Percentiles rank a stretch among this genome's conserved stretches.
These are phyloP conservation scores for Candida sanyiensis DNA, from an alignment of 805 yeast genomes.

Conservation along the genomic window DNA sequence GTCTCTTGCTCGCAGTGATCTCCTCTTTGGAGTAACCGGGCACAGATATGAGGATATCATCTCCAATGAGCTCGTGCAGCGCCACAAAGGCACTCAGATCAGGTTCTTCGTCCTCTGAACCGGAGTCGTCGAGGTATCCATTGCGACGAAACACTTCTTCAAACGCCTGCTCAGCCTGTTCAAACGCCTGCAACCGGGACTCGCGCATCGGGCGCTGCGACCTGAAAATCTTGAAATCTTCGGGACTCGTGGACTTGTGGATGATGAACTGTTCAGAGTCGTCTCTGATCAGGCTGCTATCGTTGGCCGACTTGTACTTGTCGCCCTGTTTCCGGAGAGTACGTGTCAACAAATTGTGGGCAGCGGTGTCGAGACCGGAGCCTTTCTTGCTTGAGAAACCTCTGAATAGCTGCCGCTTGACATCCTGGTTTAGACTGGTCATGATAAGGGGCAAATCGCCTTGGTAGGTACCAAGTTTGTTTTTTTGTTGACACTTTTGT, in stretches of 20 bases:
- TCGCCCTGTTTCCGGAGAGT: conserved; percentile 25
- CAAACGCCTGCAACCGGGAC: conserved; percentile 22
- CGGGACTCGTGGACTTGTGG: conserved; percentile 25
- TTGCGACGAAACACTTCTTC: conserved; percentile 21
- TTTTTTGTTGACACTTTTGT: not conserved
- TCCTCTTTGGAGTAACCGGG: conserved; percentile 26
- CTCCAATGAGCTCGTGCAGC: conserved; percentile 13
- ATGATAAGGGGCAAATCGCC: conserved; percentile 6
- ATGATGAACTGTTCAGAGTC: conserved; percentile 19
- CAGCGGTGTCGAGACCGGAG: conserved; percentile 14
- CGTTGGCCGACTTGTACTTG: conserved; percentile 14
- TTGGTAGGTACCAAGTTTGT: not conserved
- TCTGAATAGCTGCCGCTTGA: conserved; percentile 23
- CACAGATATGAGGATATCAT: conserved; percentile 24
- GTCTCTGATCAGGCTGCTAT: conserved; percentile 3
- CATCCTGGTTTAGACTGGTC: conserved; percentile 17
- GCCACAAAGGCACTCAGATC: conserved; percentile 21
- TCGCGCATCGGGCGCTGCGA: conserved; percentile 21
- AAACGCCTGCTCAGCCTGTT: conserved; percentile 22
- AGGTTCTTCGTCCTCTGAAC: conserved; percentile 25
- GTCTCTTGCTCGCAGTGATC: conserved; percentile 22
- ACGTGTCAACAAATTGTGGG: conserved; percentile 22
- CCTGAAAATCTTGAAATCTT: conserved; percentile 22
- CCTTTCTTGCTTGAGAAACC: conserved; percentile 13
- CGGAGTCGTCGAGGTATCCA: conserved; percentile 21